Evolutionary conservation across 345 rosid genomes (phyloP).

Genomic region (Aquilaria malaccensis): DNA sequence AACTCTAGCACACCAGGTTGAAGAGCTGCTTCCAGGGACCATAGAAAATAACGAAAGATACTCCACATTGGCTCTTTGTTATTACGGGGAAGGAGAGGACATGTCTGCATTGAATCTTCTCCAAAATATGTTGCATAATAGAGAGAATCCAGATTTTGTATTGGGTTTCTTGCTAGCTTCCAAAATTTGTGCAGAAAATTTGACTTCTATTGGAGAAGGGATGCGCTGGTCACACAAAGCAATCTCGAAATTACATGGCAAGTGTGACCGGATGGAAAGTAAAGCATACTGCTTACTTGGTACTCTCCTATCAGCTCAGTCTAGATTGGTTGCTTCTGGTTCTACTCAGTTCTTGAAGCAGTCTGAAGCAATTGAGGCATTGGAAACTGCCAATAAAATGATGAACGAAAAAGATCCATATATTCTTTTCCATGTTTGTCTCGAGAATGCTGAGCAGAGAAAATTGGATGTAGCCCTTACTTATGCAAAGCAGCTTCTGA

Average conservation of each 20-base stretch:
- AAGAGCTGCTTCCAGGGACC: slow-evolving; percentile 50
- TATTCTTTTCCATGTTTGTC: slow-evolving; percentile 35
- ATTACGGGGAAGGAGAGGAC: slow-evolving; percentile 51
- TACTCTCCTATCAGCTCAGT: slow-evolving; percentile 34
- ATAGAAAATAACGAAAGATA: slow-evolving; percentile 35
- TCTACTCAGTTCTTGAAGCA: slow-evolving; percentile 29
- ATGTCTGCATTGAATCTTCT: slow-evolving; percentile 51
- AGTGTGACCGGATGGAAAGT: slow-evolving; percentile 38
- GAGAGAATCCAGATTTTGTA: slow-evolving; percentile 36
- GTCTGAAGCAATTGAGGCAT: slow-evolving; percentile 42
- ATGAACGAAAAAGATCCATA: slow-evolving; percentile 34
- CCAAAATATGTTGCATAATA: slow-evolving; percentile 36
- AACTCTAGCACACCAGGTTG: slow-evolving; percentile 46
- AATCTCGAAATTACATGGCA: slow-evolving; percentile 20
- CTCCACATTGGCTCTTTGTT: slow-evolving; percentile 46
- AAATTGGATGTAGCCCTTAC: slow-evolving; percentile 50
- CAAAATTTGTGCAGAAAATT: slow-evolving; percentile 48
- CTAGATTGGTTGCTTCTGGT: slow-evolving; percentile 34
- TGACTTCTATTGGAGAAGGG: slow-evolving; percentile 44
- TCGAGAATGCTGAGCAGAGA: slow-evolving; percentile 71
- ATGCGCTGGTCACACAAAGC: slow-evolving; percentile 34
- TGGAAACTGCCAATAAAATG: slow-evolving; percentile 44
- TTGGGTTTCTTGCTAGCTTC: slow-evolving; percentile 53
- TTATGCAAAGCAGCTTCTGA: slow-evolving; percentile 44
- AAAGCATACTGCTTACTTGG: slow-evolving; percentile 42